Evolutionary conservation across 2,329 filamentous ascomycete genomes (phyloP), one percentile per base, ranked within the genome.

Genomic region (Diaporthe helianthi): DNA sequence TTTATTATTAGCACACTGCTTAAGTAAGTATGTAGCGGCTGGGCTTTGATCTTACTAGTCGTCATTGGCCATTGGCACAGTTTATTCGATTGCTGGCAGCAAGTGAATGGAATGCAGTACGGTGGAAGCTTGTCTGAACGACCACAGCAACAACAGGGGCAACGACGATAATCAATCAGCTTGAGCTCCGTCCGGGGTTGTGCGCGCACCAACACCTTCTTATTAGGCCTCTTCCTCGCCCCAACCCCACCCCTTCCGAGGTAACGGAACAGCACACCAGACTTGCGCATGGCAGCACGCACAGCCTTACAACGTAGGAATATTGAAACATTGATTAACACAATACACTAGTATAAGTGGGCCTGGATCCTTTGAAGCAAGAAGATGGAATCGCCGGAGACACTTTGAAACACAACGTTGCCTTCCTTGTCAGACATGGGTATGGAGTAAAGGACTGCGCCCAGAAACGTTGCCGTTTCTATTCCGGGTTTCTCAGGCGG

Each of bases 401-500:
- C 58, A 15, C 17, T 63, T 49, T 29, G 44, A 63, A 63, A 63
- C 58, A 36, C 55, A 47, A 33, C 13, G 41, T 47, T 47, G 55
- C 38, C 31, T 46, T 46, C 55, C 33, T 47, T 61, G 26, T 61
- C 55, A 17, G 29, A 47, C 17, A 12, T 19, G 47, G 38, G 55
- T 29, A 61, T 22, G 12, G 33, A 4, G 41, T 44, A 8, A 15
- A 38, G 15, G 58, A 10, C 44, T 63, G 41, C 19, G 41, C 15
- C 41, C 47, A 51, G 47, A 65, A 65, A 51, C 47, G 33, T 44
- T 36, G 12, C 17, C 33, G 58, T 49, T 63, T 63, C 58, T 63
- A 36, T 63, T 49, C 58, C 29, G 19, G 47, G 44, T 38, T 63
- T 49, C 58, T 63, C 58, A 63, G 44, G 58, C 58, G 58, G 58